Conservation (phyloP, 176 grass and related monocot species). For the Saccharum officinarum region DNA sequence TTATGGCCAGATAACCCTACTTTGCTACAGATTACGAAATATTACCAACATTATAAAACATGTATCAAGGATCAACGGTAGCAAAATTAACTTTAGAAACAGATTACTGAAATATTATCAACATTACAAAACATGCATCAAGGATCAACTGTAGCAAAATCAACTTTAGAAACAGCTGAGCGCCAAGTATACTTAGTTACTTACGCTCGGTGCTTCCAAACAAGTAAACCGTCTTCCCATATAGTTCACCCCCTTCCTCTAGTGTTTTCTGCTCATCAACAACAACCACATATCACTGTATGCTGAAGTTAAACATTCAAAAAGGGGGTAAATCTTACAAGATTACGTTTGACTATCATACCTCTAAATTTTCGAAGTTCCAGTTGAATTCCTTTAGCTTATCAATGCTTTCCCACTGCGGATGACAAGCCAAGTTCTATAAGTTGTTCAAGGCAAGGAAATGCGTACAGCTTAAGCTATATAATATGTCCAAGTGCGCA, state of each 20-base stretch:
- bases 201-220: slow-evolving; percentile 91
- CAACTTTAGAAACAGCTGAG: neutral
- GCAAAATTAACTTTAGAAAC: neutral
- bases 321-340: neutral
- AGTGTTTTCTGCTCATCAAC: slow-evolving; percentile 58
- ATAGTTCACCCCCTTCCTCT: slow-evolving; percentile 73
- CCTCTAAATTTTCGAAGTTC: slow-evolving; percentile 92
- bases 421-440: neutral
- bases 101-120: neutral
- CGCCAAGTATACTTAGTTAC: neutral
- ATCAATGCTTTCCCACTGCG: slow-evolving; percentile 94
- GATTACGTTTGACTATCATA: slow-evolving; percentile 30
- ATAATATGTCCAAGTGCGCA: neutral
- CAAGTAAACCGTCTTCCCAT: slow-evolving; percentile 84
- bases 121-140: slow-evolving; percentile 7
- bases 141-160: neutral
- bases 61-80: neutral
- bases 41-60: neutral
- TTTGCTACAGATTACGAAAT: neutral
- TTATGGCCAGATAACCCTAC: neutral
- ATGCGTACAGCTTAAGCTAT: neutral
- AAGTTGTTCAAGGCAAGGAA: neutral
- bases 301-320: slow-evolving; percentile 4
- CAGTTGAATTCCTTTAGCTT: slow-evolving; percentile 85
- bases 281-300: slow-evolving; percentile 19